Evolutionary conservation across 257 asterid genomes (phyloP), one percentile per base, ranked within the genome.

Genomic region (Anisodus acutangulus): DNA sequence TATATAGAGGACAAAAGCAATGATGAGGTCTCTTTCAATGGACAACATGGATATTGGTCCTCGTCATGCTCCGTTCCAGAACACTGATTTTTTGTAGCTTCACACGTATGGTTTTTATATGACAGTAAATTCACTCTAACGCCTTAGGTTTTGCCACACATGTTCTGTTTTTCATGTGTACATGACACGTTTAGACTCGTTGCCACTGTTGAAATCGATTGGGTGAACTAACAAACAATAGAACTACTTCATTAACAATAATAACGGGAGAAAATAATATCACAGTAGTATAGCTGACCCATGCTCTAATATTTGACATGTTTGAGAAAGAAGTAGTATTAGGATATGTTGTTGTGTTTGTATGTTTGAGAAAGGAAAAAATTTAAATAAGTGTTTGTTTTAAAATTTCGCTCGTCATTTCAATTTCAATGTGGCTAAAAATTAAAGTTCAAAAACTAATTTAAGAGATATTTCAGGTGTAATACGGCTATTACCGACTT

Each of bases 51-150:
- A 74, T 47, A 26, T 22, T 22, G 39, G 9, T 62, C 82, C 72
- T 60, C 35, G 55, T 47, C 63, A 17, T 16, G 58, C 19, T 11
- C 41, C 63, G 71, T 19, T 22, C 43, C 67, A 49, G 12, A 49
- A 31, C 15, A n/a, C 22, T 66, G 15, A 9, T 68, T 55, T 78
- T 60, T 53, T 11, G 47, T 47, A 58, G 74, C 82, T 81, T 37
- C 83, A 88, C 88, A 83, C 90, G 88, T 86, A 83, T 84, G 84
- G 58, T 19, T 66, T 83, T 19, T 2, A 0, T 22, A 55, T 35
- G 68, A 54, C 76, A 81, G 69, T 9, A 53, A 82, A 82, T 85
- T 5, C 12, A 35, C 57, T 5, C 43, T 16, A 2, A 68, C n/a
- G 4, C 41, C 59, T 72, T 19, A 83, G 53, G 2, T 31, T 83